Evolutionary conservation across 192 early-diverging fungal species (phyloP), one percentile per base, ranked within the genome.

Genomic region (Backusella tarrabulga): DNA sequence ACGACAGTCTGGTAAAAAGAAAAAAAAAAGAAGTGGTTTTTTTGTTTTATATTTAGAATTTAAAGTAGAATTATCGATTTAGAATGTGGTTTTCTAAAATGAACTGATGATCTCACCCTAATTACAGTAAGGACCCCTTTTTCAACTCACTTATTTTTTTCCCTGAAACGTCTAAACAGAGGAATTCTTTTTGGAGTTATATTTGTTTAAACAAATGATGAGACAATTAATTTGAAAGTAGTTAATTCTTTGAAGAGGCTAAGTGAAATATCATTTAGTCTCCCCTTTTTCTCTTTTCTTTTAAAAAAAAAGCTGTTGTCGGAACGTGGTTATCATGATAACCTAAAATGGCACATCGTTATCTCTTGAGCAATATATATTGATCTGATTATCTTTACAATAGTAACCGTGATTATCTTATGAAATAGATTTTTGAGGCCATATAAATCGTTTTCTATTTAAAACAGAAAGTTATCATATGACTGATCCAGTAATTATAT

Each of bases 361-460:
- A 63, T 63, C 56, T 63, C 3, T 63, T 63, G 56, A 63, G n/a
- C 11, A 63, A 63, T 63, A 63, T 63, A 63, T 29, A 63, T 29
- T 63, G 56, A 63, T 63, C 56, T 63, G 56, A 63, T 29, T 63
- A 63, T 63, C 56, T 63, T 63, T 63, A 63, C 14, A 63, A 63
- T 63, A 63, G 26, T 5, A 63, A 14, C 23, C 23, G 12, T 29
- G 56, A 29, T 29, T 29, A 29, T 63, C 56, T 9, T 50, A 21
- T 50, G 46, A 50, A 50, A 50, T 17, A n/a, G 19, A 6, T 29
- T 4, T 63, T 63, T 63, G 56, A 0, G 11, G 11, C 23, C 56
- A 63, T 63, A 29, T 29, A 29, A 26, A 29, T 63, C 23, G 17
- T 50, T 50, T 19, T 50, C 23, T 63, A 63, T 63, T 63, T 63